These are phyloP conservation scores for Jacaranda mimosifolia DNA, from an alignment of 257 asterid genomes.

Conservation along the genomic window DNA sequence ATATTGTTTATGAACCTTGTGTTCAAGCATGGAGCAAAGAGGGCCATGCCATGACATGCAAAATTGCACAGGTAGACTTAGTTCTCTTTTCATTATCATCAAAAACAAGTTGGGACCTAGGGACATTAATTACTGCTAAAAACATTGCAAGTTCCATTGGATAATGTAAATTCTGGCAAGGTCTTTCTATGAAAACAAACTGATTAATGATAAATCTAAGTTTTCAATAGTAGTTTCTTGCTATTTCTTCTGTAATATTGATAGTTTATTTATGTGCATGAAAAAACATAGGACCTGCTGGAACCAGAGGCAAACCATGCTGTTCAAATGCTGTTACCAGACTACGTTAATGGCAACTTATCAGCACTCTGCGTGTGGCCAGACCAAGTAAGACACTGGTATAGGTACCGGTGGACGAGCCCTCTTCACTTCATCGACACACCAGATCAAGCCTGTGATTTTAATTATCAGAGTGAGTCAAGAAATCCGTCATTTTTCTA, in stretches of 20 bases:
- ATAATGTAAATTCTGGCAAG: not conserved
- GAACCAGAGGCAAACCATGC: constrained; percentile 72
- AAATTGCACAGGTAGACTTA: constrained; percentile 77
- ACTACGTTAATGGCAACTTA: constrained; percentile 70
- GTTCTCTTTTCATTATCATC: not conserved
- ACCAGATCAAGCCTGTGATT: constrained; percentile 84
- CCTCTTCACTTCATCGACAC: constrained; percentile 96
- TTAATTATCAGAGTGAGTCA: constrained; percentile 67
- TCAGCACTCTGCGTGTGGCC: constrained; percentile 93
- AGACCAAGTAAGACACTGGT: constrained; percentile 94
- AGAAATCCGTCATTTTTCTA: not conserved
- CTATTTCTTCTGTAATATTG: not conserved
- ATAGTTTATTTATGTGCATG: not conserved
- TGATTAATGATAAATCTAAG: not conserved
- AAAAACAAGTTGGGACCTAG: not conserved
- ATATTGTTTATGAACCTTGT: constrained; percentile 43
- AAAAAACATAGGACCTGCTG: constrained; percentile 59
- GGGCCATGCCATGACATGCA: constrained; percentile 89
- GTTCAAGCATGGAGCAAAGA: constrained; percentile 95
- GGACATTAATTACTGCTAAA: not conserved
- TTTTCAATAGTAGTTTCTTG: not conserved
- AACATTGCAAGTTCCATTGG: not conserved
- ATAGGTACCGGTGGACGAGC: constrained; percentile 85
- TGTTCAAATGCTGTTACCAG: constrained; percentile 77
- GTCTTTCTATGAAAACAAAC: too few relatives aligned